These are phyloP conservation scores for Beauveria brongniartii DNA, from an alignment of 2,329 filamentous ascomycete genomes.

Conservation along the genomic window DNA sequence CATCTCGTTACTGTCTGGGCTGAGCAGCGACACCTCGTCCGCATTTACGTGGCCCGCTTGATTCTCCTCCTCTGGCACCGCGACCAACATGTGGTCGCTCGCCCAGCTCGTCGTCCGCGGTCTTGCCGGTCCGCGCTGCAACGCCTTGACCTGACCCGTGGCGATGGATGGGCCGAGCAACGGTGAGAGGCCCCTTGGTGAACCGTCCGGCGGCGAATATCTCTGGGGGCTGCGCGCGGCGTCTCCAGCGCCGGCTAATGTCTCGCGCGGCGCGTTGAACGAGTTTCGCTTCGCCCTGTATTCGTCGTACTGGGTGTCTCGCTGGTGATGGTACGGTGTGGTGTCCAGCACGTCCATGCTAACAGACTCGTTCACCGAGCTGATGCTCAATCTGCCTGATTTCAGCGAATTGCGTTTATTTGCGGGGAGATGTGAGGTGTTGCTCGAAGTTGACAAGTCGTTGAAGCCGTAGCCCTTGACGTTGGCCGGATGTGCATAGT, in stretches of 20 bases:
- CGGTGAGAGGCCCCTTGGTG: background rate
- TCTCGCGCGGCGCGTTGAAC: conserved; percentile 17
- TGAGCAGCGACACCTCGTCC: conserved; percentile 24
- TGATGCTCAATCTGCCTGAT: conserved; percentile 24
- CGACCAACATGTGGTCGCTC: conserved; percentile 29
- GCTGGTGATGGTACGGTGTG: conserved; percentile 33
- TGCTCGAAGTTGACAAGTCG: conserved; percentile 22
- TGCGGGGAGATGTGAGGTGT: conserved; percentile 18
- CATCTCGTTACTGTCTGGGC: conserved; percentile 16
- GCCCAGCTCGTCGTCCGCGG: conserved; percentile 27
- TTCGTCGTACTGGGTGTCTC: conserved; percentile 40
- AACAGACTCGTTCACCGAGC: conserved; percentile 18
- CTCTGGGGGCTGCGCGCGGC: background rate
- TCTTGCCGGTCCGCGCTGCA: conserved; percentile 21
- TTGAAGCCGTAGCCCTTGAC: conserved; percentile 40
- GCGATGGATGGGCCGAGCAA: conserved; percentile 16
- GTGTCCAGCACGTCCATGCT: conserved; percentile 17
- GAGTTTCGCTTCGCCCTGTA: conserved; percentile 31
- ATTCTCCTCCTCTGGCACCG: conserved; percentile 32
- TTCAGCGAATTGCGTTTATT: conserved; percentile 21
- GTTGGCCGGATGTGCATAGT: conserved; percentile 42
- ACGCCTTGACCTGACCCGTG: conserved; percentile 11
- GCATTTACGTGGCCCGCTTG: conserved; percentile 14
- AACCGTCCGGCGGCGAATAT: background rate
- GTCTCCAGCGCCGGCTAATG: background rate